Base-by-base conservation (phyloP, 2,329 filamentous ascomycete species). In the Chaetomium olivaceum region DNA sequence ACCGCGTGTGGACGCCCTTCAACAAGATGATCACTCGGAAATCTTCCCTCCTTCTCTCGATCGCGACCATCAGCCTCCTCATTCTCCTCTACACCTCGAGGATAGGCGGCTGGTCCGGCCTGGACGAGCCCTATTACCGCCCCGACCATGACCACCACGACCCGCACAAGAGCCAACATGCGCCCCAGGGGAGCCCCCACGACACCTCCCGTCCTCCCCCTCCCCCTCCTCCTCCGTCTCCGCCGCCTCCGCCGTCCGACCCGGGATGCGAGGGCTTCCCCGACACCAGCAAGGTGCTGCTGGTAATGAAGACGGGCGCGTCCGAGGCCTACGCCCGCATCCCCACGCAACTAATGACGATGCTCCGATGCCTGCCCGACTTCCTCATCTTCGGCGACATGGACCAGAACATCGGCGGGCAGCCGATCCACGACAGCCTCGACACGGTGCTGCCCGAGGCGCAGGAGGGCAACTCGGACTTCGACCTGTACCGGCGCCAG, bases 371-470 rank as follows among this genome's bases (percentile, higher is more conserved):
- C 68, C 71, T 82, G 9, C 75, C 78, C 64, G 82, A 88, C 69
- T 83, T 81, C 63, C 78, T 87, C 60, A 77, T 88, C 71, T 90
- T 87, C 74, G 83, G 83, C 48, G 86, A 90, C 68, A 77, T 87
- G 64, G 77, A 80, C 29, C 79, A 84, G 71, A 75, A 74, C 9
- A 77, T 85, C 39, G 81, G 76, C 8, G 81, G 80, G 5, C 74
- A 78, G 61, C 73, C 78, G 29, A 74, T 85, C 57, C 74, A 78
- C 59, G 83, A 85, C 71, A 80, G 79, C 55, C 77, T 85, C 27
- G 78, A 80, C 58, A 77, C 75, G 2, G 80, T 85, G 1, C 69
- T 78, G n/a, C 71, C 76, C 33, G 76, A 79, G 23, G 78, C 79
- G 43, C 80, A 79, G 69, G 76, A 79, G 14, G 76, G 73, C 6